Evolutionary conservation across 1,284 basidiomycete species (phyloP).

Genomic region (Tylopilus sp.): DNA sequence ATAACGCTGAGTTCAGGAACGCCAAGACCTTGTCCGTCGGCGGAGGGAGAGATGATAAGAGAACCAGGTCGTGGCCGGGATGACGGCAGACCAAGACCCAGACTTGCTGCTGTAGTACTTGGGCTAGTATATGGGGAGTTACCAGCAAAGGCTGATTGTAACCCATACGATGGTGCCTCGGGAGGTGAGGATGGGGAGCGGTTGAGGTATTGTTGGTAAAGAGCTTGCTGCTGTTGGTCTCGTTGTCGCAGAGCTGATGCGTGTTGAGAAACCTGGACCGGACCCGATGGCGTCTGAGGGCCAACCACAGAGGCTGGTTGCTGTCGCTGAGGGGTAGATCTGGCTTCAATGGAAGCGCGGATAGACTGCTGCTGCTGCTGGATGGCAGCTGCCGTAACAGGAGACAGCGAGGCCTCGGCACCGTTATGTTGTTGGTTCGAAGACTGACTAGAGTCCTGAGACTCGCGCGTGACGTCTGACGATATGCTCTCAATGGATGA

Average conservation of each 20-base stretch:
- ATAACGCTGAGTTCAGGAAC: conserved; percentile 90
- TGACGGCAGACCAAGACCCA: conserved; percentile 49
- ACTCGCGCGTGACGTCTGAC: conserved; percentile 40
- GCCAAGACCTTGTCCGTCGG: conserved; percentile 56
- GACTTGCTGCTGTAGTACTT: conserved; percentile 32
- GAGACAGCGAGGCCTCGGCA: conserved; percentile 35
- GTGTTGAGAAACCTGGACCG: conserved; percentile 36
- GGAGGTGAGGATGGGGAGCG: conserved; percentile 72
- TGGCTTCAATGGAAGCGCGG: conserved; percentile 27
- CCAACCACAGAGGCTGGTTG: conserved; percentile 30
- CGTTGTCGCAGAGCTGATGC: conserved; percentile 73
- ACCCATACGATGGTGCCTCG: conserved; percentile 66
- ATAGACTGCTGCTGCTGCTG: conserved; percentile 49
- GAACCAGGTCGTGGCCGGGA: conserved; percentile 65
- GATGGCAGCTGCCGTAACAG: conserved; percentile 47
- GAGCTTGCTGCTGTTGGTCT: conserved; percentile 82
- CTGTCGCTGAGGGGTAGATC: conserved; percentile 26
- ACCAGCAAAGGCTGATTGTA: conserved; percentile 54
- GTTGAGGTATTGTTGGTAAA: conserved; percentile 85
- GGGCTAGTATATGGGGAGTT: conserved; percentile 41
- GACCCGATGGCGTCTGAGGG: conserved; percentile 38
- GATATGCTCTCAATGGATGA: conserved; percentile 44
- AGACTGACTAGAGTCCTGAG: conserved; percentile 41
- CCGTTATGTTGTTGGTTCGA: conserved; percentile 35
- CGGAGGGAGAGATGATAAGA: conserved; percentile 56